Evolutionary conservation across 2,329 filamentous ascomycete species (phyloP).

Genomic region (Xylaria hypoxylon): DNA sequence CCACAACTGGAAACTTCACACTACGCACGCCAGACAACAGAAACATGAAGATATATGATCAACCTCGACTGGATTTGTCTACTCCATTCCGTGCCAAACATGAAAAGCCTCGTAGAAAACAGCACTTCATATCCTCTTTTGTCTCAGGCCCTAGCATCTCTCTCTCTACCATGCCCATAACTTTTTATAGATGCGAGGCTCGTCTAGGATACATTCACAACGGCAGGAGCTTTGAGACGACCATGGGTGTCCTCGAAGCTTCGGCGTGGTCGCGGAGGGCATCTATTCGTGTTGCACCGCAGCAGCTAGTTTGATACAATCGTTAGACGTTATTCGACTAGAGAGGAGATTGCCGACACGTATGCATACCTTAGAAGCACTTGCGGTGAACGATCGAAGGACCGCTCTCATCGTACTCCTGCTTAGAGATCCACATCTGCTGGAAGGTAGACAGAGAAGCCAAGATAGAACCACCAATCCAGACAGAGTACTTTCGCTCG

Average conservation of each 20-base stretch:
- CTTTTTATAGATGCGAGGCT: constrained; percentile 67
- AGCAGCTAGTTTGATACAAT: constrained; percentile 36
- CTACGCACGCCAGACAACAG: constrained; percentile 50
- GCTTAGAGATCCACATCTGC: constrained; percentile 99
- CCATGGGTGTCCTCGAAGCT: constrained; percentile 59
- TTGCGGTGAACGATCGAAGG: constrained; percentile 99
- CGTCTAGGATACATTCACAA: constrained; percentile 62
- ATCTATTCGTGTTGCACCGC: constrained; percentile 40
- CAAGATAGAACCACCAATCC: constrained; percentile 99
- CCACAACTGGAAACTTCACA: constrained; percentile 44
- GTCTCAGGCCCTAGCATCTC: constrained; percentile 58
- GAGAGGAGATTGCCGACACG: constrained; percentile 2
- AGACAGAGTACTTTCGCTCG: constrained; percentile 99
- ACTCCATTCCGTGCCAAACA: constrained; percentile 58
- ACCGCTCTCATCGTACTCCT: constrained; percentile 99
- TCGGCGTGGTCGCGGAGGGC: constrained; percentile 54
- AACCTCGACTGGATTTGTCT: constrained; percentile 65
- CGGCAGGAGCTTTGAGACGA: constrained; percentile 58
- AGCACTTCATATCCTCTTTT: constrained; percentile 59
- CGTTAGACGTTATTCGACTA: constrained; percentile 17
- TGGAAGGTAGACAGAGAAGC: constrained; percentile 99
- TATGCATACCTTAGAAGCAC: constrained; percentile 91
- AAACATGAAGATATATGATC: constrained; percentile 68
- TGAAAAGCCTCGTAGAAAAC: constrained; percentile 63
- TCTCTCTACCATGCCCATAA: constrained; percentile 67